Base-by-base conservation (phyloP, 116 monocot species). In the Cymodocea nodosa region DNA sequence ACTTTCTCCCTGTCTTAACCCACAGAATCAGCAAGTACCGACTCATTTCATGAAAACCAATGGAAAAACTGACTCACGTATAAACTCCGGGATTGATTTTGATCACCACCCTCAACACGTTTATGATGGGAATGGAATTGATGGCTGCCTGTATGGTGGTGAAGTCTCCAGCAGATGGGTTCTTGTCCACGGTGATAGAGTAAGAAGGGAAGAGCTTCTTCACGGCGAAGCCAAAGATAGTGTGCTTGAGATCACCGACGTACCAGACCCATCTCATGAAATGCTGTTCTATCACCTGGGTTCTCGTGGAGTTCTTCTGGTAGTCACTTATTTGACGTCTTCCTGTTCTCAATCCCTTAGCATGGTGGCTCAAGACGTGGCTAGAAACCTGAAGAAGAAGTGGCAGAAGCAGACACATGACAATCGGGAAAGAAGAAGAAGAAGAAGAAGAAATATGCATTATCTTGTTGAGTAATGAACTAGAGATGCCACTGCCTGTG, bases 91-190 rank as follows among this genome's bases (percentile, higher is more conserved):
- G 69, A 69, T 89, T 80, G 84, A 94, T 70, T 62, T 72, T 89
- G 82, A 94, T 87, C 17, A 87, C 87, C n/a, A 87, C 83, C 39
- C 94, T 72, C 10, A 87, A 73, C 15, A 89, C 35, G 59, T 94
- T 94, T 69, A 94, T 74, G 11, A 72, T 18, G 0, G 89, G 94
- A n/a, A 94, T 67, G 2, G 94, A 94, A 60, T 94, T 90, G 60
- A 94, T 18, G 36, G 94, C 94, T 3, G 72, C 68, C 66, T 94
- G 94, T 53, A 94, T 89, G 15, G 82, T 68, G 23, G 84, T 94
- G 79, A 94, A 94, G 65, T 94, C 85, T 18, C 90, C 94, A n/a
- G 30, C 15, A 1, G 77, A 22, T 0, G 90, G 90, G 74, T 87
- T 89, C 85, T 81, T 84, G 63, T 94, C 90, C 16, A 91, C 82